Conservation (phyloP, 208 protist genomes). For the Naegleria fowleri region DNA sequence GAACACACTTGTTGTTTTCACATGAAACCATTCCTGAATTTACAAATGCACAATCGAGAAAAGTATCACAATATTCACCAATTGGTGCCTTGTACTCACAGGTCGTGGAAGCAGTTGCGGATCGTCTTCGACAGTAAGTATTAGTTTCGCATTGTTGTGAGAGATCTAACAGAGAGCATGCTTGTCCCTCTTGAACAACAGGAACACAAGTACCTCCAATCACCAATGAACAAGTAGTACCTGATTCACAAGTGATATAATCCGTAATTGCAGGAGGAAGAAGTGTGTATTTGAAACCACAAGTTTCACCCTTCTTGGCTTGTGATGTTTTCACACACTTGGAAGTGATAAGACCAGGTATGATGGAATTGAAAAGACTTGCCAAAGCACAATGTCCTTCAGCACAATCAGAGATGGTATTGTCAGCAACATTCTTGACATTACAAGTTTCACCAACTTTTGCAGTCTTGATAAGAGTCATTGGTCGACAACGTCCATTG, state of each 20-base stretch:
- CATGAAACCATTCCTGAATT: neutral
- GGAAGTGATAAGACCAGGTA: no score
- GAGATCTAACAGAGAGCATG: neutral
- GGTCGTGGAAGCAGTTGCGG: neutral
- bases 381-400: no score
- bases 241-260: neutral
- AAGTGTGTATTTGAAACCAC: neutral
- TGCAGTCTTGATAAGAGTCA: no score
- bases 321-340: neutral
- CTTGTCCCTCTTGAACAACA: neutral
- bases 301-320: neutral
- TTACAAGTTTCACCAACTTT: no score
- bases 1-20: neutral
- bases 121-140: neutral
- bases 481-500: no score
- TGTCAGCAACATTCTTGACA: no score
- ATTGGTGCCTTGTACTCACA: neutral
- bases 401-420: no score
- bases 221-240: neutral
- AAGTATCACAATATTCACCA: neutral
- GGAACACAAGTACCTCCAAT: neutral
- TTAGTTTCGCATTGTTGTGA: neutral
- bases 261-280: neutral
- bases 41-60: neutral
- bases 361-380: no score